Conservation (phyloP, 2,329 filamentous ascomycete species). For the Plectosphaerella plurivora region DNA sequence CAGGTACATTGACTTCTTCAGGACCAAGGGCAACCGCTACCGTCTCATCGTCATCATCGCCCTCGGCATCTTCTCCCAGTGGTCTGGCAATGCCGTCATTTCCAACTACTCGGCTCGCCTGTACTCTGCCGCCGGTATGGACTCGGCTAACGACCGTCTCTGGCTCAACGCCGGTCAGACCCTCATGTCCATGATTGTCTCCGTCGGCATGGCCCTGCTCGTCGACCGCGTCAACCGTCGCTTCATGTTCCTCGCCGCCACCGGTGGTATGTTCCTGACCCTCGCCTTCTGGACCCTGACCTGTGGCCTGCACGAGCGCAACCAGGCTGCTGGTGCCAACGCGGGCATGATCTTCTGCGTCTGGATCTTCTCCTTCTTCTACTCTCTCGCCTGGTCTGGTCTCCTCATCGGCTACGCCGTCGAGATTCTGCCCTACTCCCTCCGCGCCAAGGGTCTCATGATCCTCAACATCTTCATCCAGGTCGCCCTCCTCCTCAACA, state of each 20-base stretch:
- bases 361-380: conserved; percentile 55
- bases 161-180: conserved; percentile 51
- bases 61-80: conserved; percentile 63
- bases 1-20: conserved; percentile 56
- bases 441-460: conserved; percentile 56
- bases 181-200: conserved; percentile 53
- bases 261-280: conserved; percentile 40
- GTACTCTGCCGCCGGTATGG: conserved; percentile 58
- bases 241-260: conserved; percentile 46
- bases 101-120: conserved; percentile 62
- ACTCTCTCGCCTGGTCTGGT: conserved; percentile 55
- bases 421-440: conserved; percentile 53
- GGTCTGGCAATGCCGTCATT: conserved; percentile 62
- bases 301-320: conserved; percentile 47
- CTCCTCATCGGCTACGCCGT: conserved; percentile 53
- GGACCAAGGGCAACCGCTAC: conserved; percentile 60
- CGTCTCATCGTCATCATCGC: conserved; percentile 57
- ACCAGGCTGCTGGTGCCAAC: conserved; percentile 36
- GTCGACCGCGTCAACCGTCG: conserved; percentile 48
- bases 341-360: conserved; percentile 52
- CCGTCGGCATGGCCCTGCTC: conserved; percentile 44
- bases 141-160: conserved; percentile 48
- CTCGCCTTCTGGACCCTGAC: conserved; percentile 46
- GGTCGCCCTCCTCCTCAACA: conserved; percentile 50
- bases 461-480: conserved; percentile 62